Evolutionary conservation across 495 filamentous ascomycete genomes (phyloP).

Genomic region (Xylaria acuta): DNA sequence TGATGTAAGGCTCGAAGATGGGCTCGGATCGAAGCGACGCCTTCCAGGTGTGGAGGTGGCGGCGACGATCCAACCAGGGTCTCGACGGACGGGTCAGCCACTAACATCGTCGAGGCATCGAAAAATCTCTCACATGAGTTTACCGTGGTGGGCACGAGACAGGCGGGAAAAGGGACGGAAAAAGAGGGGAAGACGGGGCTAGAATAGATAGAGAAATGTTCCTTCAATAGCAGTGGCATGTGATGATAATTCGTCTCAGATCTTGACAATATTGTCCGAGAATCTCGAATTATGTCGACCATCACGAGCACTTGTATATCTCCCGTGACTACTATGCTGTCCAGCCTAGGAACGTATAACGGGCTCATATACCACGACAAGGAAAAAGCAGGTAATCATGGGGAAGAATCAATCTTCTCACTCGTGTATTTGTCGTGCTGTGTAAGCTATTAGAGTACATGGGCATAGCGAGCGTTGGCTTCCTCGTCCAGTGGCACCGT

Average conservation of each 20-base stretch:
- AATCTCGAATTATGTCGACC: slow-evolving; percentile 15
- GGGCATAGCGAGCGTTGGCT: slow-evolving; percentile 16
- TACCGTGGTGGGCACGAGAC: background rate
- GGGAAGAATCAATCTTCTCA: background rate
- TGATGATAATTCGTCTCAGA: slow-evolving; percentile 16
- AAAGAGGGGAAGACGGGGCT: background rate
- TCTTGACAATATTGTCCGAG: background rate
- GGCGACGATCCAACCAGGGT: slow-evolving; percentile 18
- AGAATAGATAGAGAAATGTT: background rate
- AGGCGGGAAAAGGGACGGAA: background rate
- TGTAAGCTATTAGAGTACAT: slow-evolving; percentile 26
- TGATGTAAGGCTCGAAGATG: slow-evolving; percentile 8
- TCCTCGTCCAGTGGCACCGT: slow-evolving; percentile 1
- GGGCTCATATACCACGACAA: background rate
- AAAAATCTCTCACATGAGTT: slow-evolving; percentile 22
- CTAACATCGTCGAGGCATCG: slow-evolving; percentile 7
- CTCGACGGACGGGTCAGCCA: background rate
- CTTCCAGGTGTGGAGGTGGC: background rate
- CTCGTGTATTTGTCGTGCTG: background rate
- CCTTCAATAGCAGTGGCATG: background rate
- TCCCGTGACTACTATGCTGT: background rate
- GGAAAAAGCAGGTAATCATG: background rate
- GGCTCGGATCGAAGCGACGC: slow-evolving; percentile 20
- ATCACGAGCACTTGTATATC: background rate
- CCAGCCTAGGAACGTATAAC: background rate